Evolutionary conservation across 495 filamentous ascomycete genomes (phyloP).

Genomic region (Choiromyces venosus): DNA sequence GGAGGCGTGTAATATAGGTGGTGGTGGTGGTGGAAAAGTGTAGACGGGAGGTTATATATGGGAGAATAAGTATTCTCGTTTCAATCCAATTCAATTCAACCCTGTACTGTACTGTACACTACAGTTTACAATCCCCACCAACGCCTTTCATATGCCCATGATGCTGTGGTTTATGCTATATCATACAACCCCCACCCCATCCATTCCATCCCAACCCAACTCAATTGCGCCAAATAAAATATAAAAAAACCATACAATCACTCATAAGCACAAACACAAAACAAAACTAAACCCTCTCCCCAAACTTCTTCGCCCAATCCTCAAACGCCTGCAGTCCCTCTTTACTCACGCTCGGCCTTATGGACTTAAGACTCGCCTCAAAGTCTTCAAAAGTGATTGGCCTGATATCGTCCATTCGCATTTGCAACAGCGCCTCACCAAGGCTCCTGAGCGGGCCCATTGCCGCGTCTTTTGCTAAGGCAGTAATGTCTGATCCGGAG

Average conservation of each 20-base stretch:
- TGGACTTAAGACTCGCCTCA: conserved; percentile 72
- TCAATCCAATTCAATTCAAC: not conserved
- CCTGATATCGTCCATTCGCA: conserved; percentile 88
- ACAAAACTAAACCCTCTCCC: conserved; percentile 71
- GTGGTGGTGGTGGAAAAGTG: not conserved
- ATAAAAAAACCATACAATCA: not conserved
- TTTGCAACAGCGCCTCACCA: conserved; percentile 82
- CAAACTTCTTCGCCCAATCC: conserved; percentile 89
- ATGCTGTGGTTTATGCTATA: not conserved
- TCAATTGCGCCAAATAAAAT: not conserved
- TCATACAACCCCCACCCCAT: not conserved
- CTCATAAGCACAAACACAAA: no score
- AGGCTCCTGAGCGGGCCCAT: conserved; percentile 94
- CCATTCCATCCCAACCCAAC: not conserved
- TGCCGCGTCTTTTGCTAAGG: conserved; percentile 92
- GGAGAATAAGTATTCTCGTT: not conserved
- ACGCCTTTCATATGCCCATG: not conserved
- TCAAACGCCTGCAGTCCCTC: conserved; percentile 81
- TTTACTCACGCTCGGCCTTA: conserved; percentile 83
- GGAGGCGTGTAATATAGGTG: not conserved
- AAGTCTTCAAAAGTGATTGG: conserved; percentile 82
- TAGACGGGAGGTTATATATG: not conserved
- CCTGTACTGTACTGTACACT: not conserved
- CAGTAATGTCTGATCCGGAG: conserved; percentile 95
- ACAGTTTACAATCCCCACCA: no score